Evolutionary conservation across 1,284 basidiomycete species (phyloP).

Genomic region (Leccinum fuscescens): DNA sequence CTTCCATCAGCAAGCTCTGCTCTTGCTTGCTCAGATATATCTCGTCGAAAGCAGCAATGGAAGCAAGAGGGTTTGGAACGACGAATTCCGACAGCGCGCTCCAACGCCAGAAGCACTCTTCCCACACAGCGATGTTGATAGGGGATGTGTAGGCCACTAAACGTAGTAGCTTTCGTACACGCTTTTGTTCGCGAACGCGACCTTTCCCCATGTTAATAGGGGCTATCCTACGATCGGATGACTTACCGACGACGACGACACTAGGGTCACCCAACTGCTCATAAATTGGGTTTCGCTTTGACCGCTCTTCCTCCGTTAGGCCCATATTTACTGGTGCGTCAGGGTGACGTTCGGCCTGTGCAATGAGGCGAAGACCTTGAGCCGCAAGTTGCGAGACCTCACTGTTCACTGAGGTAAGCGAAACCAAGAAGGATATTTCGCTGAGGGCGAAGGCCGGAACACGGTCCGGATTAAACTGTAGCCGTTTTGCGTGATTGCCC

Average conservation of each 20-base stretch:
- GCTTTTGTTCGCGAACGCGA: slow-evolving; percentile 78
- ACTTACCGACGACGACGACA: slow-evolving; percentile 64
- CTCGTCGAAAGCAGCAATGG: slow-evolving; percentile 36
- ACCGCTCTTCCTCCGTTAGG: slow-evolving; percentile 57
- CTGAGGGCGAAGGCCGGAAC: slow-evolving; percentile 61
- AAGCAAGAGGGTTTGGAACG: slow-evolving; percentile 36
- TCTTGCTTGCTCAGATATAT: slow-evolving; percentile 36
- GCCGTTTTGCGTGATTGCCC: slow-evolving; percentile 43
- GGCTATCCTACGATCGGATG: neutral
- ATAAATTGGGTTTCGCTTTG: slow-evolving; percentile 69
- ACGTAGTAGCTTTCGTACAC: slow-evolving; percentile 70
- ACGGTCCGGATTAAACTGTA: slow-evolving; percentile 51
- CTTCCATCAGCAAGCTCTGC: slow-evolving; percentile 41
- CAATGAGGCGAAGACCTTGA: slow-evolving; percentile 63
- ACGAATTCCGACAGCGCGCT: slow-evolving; percentile 50
- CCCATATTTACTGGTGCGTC: slow-evolving; percentile 49
- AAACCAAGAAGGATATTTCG: slow-evolving; percentile 70
- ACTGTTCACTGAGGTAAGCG: slow-evolving; percentile 65
- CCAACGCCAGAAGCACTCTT: slow-evolving; percentile 77
- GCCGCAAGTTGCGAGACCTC: slow-evolving; percentile 66
- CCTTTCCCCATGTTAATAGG: slow-evolving; percentile 35
- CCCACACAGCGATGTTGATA: slow-evolving; percentile 75
- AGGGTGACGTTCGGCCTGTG: slow-evolving; percentile 61
- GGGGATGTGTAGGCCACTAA: slow-evolving; percentile 61
- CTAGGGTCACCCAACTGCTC: slow-evolving; percentile 76